Evolutionary conservation across 768 basidiomycete genomes (phyloP).

Genomic region (Pleurotus citrinopileatus): DNA sequence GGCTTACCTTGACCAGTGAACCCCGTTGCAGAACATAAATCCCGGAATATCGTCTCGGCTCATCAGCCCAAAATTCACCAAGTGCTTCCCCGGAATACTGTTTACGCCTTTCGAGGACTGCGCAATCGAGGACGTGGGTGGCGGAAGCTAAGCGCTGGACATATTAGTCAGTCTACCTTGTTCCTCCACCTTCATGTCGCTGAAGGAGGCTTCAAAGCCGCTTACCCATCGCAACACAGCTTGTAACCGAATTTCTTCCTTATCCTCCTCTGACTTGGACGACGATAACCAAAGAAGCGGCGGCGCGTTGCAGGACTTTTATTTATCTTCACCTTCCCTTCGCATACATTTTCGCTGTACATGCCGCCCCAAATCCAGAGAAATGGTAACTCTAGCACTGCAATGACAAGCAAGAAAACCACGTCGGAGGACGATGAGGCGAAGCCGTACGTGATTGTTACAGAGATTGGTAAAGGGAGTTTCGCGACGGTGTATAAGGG

Average conservation of each 20-base stretch:
- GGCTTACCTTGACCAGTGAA: no score
- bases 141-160: slow-evolving; percentile 6
- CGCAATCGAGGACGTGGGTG: background rate
- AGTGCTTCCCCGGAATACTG: background rate
- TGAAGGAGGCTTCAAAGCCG: slow-evolving; percentile 6
- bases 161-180: slow-evolving; percentile 8
- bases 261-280: background rate
- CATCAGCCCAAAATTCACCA: background rate
- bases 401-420: slow-evolving; percentile 14
- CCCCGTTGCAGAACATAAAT: no score
- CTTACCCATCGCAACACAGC: slow-evolving; percentile 8
- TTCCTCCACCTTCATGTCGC: slow-evolving; percentile 10
- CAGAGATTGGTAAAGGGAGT: slow-evolving; percentile 84
- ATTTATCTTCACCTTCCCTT: background rate
- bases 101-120: background rate
- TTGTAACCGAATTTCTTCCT: background rate
- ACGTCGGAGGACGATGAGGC: slow-evolving; percentile 63
- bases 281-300: background rate
- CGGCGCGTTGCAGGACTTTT: background rate
- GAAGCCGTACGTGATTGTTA: slow-evolving; percentile 73
- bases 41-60: background rate
- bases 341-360: background rate
- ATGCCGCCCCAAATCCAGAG: slow-evolving; percentile 7
- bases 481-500: slow-evolving; percentile 97
- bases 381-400: slow-evolving; percentile 5